Conservation (phyloP, 2,329 filamentous ascomycete genomes). For the Monosporascus sp. region DNA sequence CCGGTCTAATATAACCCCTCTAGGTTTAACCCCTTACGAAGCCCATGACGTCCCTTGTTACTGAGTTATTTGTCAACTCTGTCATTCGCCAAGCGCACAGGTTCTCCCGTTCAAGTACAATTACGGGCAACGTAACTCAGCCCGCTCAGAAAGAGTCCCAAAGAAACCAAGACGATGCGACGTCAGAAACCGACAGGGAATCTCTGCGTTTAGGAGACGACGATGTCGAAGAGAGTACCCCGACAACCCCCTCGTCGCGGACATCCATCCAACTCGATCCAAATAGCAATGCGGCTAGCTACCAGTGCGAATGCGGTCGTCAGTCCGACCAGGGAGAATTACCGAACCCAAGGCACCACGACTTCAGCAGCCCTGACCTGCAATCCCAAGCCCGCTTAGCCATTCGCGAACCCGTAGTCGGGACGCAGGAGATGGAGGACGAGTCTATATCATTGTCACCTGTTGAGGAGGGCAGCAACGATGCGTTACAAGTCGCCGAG, state of each 20-base stretch:
- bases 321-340: neutral
- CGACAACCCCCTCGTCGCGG: conserved; percentile 21
- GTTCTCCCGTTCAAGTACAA: conserved; percentile 41
- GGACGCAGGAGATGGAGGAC: conserved; percentile 4
- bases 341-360: neutral
- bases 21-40: neutral
- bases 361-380: conserved; percentile 1
- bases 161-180: conserved; percentile 21
- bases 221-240: conserved; percentile 16
- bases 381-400: neutral
- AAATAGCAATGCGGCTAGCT: conserved; percentile 4
- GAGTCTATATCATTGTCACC: conserved; percentile 7
- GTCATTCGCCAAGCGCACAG: conserved; percentile 61
- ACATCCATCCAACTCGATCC: conserved; percentile 18
- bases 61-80: conserved; percentile 61
- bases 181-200: conserved; percentile 25
- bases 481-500: conserved; percentile 2
- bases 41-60: conserved; percentile 57
- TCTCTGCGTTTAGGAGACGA: conserved; percentile 16
- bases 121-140: conserved; percentile 27
- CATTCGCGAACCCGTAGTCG: conserved; percentile 2
- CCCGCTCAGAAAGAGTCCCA: conserved; percentile 21
- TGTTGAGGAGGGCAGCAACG: conserved; percentile 9
- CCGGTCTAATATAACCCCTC: conserved; percentile 1
- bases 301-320: conserved; percentile 3